These are phyloP conservation scores for Mrakia frigida DNA, from an alignment of 768 basidiomycete genomes.

Conservation along the genomic window DNA sequence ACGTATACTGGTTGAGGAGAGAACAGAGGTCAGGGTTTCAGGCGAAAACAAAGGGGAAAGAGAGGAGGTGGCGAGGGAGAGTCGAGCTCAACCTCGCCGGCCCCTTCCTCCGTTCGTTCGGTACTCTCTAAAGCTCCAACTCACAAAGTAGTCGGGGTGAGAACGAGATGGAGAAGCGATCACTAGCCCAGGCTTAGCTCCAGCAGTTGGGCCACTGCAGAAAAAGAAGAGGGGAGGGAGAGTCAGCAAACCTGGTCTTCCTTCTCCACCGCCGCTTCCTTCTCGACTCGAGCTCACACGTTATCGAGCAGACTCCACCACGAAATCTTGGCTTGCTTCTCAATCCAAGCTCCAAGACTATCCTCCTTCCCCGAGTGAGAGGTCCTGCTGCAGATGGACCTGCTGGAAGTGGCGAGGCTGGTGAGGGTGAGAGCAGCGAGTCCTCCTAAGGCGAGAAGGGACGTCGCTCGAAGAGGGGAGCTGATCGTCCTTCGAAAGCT, in stretches of 20 bases:
- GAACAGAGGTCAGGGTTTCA: no score
- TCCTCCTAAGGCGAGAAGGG: background rate
- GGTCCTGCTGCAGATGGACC: background rate
- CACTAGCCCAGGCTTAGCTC: conserved; percentile 43
- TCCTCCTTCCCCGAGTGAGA: conserved; percentile 2
- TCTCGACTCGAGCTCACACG: conserved; percentile 16
- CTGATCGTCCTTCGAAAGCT: background rate
- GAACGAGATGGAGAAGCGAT: conserved; percentile 42
- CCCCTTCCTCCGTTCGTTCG: background rate
- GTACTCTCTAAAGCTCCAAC: conserved; percentile 40
- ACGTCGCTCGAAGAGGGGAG: background rate
- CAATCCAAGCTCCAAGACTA: conserved; percentile 13
- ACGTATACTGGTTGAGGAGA: conserved; percentile 35
- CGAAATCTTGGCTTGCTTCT: conserved; percentile 5
- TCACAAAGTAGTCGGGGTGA: conserved; percentile 42
- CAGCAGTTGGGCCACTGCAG: conserved; percentile 41
- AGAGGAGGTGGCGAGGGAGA: conserved; percentile 39
- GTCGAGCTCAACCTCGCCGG: background rate
- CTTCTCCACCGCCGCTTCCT: no score
- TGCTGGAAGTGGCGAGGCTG: background rate
- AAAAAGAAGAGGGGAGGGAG: background rate
- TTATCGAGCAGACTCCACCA: conserved; percentile 10
- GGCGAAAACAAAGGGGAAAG: conserved; percentile 20
- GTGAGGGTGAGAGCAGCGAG: conserved; percentile 10
- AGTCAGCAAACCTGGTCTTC: no score